Percentiles rank a stretch among this genome's conserved stretches.
Conservation (phyloP, 2,329 filamentous ascomycete species). For the Calonectria multiphialidica region DNA sequence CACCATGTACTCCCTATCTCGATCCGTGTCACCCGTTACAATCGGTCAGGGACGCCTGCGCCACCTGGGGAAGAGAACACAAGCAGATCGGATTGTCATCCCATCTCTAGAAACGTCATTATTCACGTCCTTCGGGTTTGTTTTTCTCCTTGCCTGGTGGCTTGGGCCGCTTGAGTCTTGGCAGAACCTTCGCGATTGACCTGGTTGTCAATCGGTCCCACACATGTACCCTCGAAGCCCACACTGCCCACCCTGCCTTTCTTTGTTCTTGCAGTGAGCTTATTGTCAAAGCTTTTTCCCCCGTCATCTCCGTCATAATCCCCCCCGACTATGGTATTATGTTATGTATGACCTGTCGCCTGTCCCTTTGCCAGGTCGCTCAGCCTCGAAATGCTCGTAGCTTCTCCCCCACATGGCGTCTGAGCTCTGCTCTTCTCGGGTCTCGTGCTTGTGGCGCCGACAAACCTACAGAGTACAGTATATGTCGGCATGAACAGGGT, state of each 20-base stretch:
- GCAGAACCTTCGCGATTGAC: background rate
- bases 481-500: background rate
- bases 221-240: background rate
- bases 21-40: background rate
- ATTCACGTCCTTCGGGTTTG: background rate
- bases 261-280: background rate
- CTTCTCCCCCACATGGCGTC: background rate
- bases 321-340: background rate
- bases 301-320: background rate
- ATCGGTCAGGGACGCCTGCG: background rate
- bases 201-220: background rate
- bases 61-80: no score
- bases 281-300: background rate
- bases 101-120: background rate
- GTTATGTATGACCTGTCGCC: background rate
- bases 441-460: constrained; percentile 7
- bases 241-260: background rate
- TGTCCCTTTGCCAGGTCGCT: background rate
- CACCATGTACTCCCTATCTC: background rate
- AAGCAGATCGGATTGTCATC: background rate
- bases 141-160: background rate
- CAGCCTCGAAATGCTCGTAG: background rate
- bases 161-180: background rate
- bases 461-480: no score
- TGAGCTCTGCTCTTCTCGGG: background rate